Conservation (phyloP, 2,329 filamentous ascomycete genomes). For the Sarocladium strictum region DNA sequence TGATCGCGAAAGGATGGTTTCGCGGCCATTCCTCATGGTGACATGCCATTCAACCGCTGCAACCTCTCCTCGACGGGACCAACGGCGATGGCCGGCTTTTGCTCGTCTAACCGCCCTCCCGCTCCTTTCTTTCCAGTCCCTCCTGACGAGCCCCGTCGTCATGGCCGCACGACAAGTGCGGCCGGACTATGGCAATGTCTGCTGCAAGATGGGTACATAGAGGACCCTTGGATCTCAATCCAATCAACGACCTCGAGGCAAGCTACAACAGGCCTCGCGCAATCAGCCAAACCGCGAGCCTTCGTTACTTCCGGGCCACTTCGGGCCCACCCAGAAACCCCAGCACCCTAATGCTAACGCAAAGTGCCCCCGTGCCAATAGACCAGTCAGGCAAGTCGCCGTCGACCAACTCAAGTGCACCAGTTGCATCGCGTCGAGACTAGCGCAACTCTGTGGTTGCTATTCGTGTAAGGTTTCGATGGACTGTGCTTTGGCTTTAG, state of each 20-base stretch:
- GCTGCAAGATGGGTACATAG: background rate
- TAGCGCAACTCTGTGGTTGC: constrained; percentile 6
- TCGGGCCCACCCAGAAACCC: background rate
- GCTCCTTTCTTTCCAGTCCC: background rate
- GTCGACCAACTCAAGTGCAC: background rate
- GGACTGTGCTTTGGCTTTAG: background rate
- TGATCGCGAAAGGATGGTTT: background rate
- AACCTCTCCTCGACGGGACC: background rate
- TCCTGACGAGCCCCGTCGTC: background rate
- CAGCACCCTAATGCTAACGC: constrained; percentile 2
- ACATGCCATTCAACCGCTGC: background rate
- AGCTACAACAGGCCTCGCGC: background rate
- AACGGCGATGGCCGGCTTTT: background rate
- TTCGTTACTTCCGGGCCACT: background rate
- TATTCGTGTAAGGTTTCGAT: constrained; percentile 9
- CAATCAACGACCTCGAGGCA: background rate
- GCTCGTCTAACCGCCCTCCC: background rate
- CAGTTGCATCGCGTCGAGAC: background rate
- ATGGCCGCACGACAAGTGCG: background rate
- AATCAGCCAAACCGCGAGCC: constrained; percentile 1
- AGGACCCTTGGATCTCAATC: background rate
- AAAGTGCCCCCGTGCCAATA: background rate
- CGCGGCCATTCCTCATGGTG: background rate
- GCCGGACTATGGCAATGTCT: background rate
- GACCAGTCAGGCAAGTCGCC: background rate